Evolutionary conservation across 2,329 filamentous ascomycete species (phyloP).

Genomic region (Pleurostoma richardsiae): DNA sequence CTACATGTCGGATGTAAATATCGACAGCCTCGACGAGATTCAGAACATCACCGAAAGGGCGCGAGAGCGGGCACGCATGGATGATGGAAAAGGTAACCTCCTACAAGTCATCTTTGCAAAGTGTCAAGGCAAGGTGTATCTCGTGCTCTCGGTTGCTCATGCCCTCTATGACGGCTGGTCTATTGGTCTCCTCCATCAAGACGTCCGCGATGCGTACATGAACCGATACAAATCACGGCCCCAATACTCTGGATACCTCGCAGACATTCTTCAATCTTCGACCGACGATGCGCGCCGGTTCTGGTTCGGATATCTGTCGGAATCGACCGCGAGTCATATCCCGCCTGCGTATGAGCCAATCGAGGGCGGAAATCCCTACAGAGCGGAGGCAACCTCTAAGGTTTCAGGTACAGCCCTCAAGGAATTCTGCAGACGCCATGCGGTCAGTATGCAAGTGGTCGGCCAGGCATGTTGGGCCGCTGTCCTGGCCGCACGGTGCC

Average conservation of each 20-base stretch:
- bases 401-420: conserved; percentile 36
- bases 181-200: conserved; percentile 65
- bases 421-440: conserved; percentile 58
- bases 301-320: conserved; percentile 66
- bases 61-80: conserved; percentile 26
- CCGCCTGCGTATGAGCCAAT: neutral
- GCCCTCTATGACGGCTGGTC: conserved; percentile 90
- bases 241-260: conserved; percentile 48
- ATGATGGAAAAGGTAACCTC: conserved; percentile 30
- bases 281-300: conserved; percentile 47
- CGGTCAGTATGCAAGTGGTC: conserved; percentile 70
- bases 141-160: conserved; percentile 72
- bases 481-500: conserved; percentile 57
- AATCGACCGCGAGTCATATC: conserved; percentile 28
- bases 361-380: conserved; percentile 18
- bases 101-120: conserved; percentile 43
- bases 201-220: conserved; percentile 63
- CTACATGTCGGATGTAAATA: conserved; percentile 12
- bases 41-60: conserved; percentile 28
- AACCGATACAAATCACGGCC: conserved; percentile 34
- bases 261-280: conserved; percentile 42
- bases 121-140: conserved; percentile 27
- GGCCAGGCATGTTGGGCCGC: conserved; percentile 74
- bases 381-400: conserved; percentile 39
- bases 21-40: conserved; percentile 26